Evolutionary conservation across 768 basidiomycete species (phyloP).

Genomic region (Roridomyces roridus): DNA sequence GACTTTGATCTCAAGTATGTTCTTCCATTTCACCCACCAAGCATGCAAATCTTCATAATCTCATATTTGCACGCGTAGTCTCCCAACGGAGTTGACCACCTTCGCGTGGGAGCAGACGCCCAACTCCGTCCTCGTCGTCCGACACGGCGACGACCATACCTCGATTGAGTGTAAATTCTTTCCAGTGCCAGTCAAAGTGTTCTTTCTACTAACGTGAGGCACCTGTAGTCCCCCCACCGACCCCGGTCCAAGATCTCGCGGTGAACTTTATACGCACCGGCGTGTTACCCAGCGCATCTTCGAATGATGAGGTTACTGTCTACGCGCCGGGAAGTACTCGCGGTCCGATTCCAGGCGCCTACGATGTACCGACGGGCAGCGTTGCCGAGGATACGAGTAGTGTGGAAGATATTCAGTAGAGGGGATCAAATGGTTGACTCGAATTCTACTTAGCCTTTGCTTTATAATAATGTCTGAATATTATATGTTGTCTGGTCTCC

Average conservation of each 20-base stretch:
- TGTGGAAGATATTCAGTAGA: slow-evolving; percentile 3
- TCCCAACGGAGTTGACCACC: slow-evolving; percentile 20
- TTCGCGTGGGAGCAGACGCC: slow-evolving; percentile 19
- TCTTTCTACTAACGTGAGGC: too few species aligned
- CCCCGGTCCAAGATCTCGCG: not conserved
- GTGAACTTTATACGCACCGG: slow-evolving; percentile 14
- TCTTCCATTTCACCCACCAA: slow-evolving; percentile 10
- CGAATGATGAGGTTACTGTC: slow-evolving; percentile 6
- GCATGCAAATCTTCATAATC: slow-evolving; percentile 16
- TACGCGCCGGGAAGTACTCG: slow-evolving; percentile 7
- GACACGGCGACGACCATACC: slow-evolving; percentile 28
- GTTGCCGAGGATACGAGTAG: slow-evolving; percentile 15
- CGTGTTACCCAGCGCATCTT: not conserved
- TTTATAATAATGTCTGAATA: too few species aligned
- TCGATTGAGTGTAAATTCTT: slow-evolving; percentile 10
- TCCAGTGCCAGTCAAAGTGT: too few species aligned
- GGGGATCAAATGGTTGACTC: too few species aligned
- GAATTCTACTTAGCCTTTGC: too few species aligned
- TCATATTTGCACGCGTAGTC: slow-evolving; percentile 6
- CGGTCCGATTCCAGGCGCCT: slow-evolving; percentile 1
- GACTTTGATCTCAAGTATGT: slow-evolving; percentile 21
- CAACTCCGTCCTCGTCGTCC: slow-evolving; percentile 16
- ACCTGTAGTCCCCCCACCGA: not conserved
- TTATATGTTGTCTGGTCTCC: too few species aligned
- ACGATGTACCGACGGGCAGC: slow-evolving; percentile 16